These are phyloP conservation scores for Coleophoma eucalyptorum DNA, from an alignment of 2,329 filamentous ascomycete species.

Conservation along the genomic window DNA sequence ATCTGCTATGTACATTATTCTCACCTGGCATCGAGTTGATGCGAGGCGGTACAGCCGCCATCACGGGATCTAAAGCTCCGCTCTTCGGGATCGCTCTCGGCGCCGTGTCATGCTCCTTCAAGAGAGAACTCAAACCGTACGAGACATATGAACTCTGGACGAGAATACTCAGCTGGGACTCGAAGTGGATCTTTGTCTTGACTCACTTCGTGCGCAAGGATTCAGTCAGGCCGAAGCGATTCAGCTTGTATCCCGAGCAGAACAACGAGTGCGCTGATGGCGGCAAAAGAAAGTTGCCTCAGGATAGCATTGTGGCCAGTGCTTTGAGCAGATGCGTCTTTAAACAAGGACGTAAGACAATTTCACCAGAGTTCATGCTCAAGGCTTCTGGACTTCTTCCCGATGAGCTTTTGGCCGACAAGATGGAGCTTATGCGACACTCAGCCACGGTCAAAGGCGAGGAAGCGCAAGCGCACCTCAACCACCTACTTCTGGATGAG, in stretches of 20 bases:
- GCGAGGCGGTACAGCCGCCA: constrained; percentile 27
- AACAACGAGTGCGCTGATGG: constrained; percentile 4
- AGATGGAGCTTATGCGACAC: neutral
- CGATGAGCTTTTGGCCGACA: constrained; percentile 2
- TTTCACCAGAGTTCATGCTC: constrained; percentile 60
- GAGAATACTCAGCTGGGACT: constrained; percentile 49
- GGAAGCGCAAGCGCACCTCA: neutral
- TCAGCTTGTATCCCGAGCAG: constrained; percentile 29
- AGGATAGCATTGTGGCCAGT: constrained; percentile 33
- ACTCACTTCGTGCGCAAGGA: constrained; percentile 45
- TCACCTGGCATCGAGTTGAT: constrained; percentile 27
- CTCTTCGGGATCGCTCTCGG: constrained; percentile 39
- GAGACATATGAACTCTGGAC: constrained; percentile 48
- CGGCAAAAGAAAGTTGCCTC: neutral
- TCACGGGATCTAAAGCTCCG: constrained; percentile 24
- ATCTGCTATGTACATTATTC: constrained; percentile 52
- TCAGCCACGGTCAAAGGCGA: neutral
- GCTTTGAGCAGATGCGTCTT: constrained; percentile 55
- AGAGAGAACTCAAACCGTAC: constrained; percentile 49
- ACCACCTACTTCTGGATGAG: neutral
- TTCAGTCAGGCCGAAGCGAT: constrained; percentile 28
- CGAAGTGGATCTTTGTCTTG: constrained; percentile 52
- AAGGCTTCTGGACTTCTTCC: constrained; percentile 58
- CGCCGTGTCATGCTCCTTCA: constrained; percentile 50
- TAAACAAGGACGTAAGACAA: constrained; percentile 59